Base-by-base conservation (phyloP, 2,329 filamentous ascomycete genomes). In the Cladophialophora chaetospira region DNA sequence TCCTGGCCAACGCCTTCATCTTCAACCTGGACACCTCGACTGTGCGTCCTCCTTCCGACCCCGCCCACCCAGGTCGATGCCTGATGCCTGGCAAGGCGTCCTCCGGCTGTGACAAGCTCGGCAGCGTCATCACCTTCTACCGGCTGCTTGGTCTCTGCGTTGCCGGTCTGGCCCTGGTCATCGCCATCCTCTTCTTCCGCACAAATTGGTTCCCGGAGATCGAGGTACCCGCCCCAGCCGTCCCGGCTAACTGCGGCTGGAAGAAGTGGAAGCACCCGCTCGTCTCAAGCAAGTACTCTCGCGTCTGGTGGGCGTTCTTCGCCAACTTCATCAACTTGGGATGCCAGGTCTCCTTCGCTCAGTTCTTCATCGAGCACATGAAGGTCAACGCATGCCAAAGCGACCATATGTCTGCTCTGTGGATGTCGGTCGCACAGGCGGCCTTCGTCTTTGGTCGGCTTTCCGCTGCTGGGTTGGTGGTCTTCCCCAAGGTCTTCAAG, bases 271-370 rank as follows among this genome's bases (percentile, higher is more conserved):
- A 61, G 40, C 63, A 65, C 36, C 61, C 63, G 2, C 53, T 65
- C 5, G 50, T 61, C 26, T 58, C 54, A n/a, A 23, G 23, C 66
- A 87, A 87, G 70, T 86, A 89, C 65, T 89, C 87, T 71, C 83
- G 84, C 21, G 78, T 92, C 2, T 91, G 91, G 77, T 87, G 89
- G 67, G 89, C 87, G 6, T 82, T 87, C 0, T 82, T 86, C 64
- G 86, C 88, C 0, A 88, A 93, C 63, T 91, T 91, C 72, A 89
- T 86, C 69, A 93, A 93, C 69, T 86, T 89, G 0, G 88, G 89
- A 45, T 84, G 88, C 0, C 91, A 96, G 66, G 70, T 81, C 59
- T 65, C 69, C 33, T 72, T 81, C 65, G 74, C 79, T 15, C 70
- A 75, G 44, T 88, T 88, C 71, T 89, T 89, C 71, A 88, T 89